Evolutionary conservation across 306 rosid genomes (phyloP).

Genomic region (Cucumis hystrix): DNA sequence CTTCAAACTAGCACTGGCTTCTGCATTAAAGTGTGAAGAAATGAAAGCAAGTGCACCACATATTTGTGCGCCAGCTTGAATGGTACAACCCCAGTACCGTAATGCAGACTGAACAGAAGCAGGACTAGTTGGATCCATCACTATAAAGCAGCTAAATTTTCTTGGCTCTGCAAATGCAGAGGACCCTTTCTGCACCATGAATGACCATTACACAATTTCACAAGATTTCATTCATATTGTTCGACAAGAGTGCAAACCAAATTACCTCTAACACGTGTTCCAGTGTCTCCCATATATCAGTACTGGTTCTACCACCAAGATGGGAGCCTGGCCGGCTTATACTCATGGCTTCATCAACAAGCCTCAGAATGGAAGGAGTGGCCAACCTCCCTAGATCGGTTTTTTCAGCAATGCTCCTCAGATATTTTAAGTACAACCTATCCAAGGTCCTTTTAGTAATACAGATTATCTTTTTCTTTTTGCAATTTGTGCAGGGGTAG

Average conservation of each 20-base stretch:
- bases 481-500: not conserved
- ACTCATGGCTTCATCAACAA: constrained; percentile 72
- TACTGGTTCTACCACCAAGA: constrained; percentile 44
- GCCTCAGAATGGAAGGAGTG: constrained; percentile 76
- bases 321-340: constrained; percentile 32
- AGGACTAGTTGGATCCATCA: constrained; percentile 59
- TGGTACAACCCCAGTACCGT: constrained; percentile 89
- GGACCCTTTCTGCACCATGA: constrained; percentile 55
- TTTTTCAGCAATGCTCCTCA: constrained; percentile 67
- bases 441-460: constrained; percentile 4
- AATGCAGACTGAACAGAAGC: constrained; percentile 54
- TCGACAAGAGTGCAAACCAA: constrained; percentile 1
- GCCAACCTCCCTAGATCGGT: constrained; percentile 92
- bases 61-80: constrained; percentile 81
- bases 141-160: constrained; percentile 64
- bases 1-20: constrained; percentile 29
- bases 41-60: constrained; percentile 60
- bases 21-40: constrained; percentile 24
- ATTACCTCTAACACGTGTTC: constrained; percentile 73
- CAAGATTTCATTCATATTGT: not conserved
- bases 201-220: constrained; percentile 16
- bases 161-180: constrained; percentile 57
- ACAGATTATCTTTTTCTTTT: not conserved
- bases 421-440: constrained; percentile 70
- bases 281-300: constrained; percentile 70